These are phyloP conservation scores for Penicillium nordicum DNA, from an alignment of 2,329 filamentous ascomycete genomes.

Conservation along the genomic window DNA sequence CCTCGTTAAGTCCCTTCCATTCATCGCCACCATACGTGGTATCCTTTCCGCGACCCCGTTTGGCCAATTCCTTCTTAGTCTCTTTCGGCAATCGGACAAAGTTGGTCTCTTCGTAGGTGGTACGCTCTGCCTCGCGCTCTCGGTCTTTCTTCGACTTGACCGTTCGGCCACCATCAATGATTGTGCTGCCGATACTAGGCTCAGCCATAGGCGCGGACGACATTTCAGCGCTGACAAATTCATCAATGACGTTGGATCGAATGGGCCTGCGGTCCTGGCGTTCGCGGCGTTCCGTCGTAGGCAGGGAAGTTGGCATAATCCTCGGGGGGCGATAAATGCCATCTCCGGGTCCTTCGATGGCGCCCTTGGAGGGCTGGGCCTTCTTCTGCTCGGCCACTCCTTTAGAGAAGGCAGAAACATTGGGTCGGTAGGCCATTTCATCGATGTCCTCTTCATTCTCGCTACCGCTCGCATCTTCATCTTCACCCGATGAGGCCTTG, in stretches of 20 bases:
- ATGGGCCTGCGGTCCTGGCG: slow-evolving; percentile 60
- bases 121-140: slow-evolving; percentile 71
- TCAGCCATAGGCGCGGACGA: slow-evolving; percentile 76
- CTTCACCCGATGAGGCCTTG: slow-evolving; percentile 27
- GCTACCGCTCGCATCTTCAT: slow-evolving; percentile 26
- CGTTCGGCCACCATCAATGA: slow-evolving; percentile 72
- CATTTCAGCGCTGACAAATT: slow-evolving; percentile 83
- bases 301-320: slow-evolving; percentile 83
- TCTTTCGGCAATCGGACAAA: slow-evolving; percentile 81
- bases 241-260: slow-evolving; percentile 83
- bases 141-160: slow-evolving; percentile 75
- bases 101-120: slow-evolving; percentile 87
- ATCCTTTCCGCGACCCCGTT: slow-evolving; percentile 51
- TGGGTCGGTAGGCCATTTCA: slow-evolving; percentile 62
- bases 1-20: slow-evolving; percentile 80
- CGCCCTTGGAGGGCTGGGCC: slow-evolving; percentile 17
- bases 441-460: slow-evolving; percentile 51
- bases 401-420: slow-evolving; percentile 48
- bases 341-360: slow-evolving; percentile 42
- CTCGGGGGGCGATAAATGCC: slow-evolving; percentile 86
- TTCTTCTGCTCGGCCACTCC: slow-evolving; percentile 36
- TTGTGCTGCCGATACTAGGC: slow-evolving; percentile 89
- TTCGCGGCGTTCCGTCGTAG: slow-evolving; percentile 58
- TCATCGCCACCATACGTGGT: slow-evolving; percentile 85
- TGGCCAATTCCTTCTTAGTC: slow-evolving; percentile 79